Conservation (phyloP, 2,329 filamentous ascomycete species). For the Phyllosticta ampelicida region DNA sequence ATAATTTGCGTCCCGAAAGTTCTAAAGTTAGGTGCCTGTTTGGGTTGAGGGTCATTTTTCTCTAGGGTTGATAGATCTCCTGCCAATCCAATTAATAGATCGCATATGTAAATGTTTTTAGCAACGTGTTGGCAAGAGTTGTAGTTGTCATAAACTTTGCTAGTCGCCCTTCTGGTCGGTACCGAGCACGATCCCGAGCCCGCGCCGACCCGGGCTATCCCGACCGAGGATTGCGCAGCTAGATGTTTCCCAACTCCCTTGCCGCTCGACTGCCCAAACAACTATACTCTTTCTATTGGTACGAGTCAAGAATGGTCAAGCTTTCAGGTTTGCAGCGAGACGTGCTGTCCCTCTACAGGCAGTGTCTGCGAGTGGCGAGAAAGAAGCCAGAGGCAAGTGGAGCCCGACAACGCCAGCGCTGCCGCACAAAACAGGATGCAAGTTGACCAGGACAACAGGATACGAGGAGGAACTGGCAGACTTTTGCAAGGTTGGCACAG, state of each 20-base stretch:
- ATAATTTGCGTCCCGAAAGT: too few relatives aligned
- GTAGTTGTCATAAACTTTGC: neutral
- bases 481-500: conserved; percentile 47
- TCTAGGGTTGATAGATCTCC: too few relatives aligned
- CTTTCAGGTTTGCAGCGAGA: conserved; percentile 85
- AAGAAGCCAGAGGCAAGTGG: conserved; percentile 62
- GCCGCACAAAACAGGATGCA: conserved; percentile 13
- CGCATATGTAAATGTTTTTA: neutral
- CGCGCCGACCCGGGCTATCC: neutral
- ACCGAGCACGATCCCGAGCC: neutral
- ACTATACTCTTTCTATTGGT: neutral
- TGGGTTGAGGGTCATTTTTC: too few relatives aligned
- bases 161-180: neutral
- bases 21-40: too few relatives aligned
- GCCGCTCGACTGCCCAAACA: neutral
- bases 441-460: conserved; percentile 32
- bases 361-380: conserved; percentile 69
- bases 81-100: too few relatives aligned
- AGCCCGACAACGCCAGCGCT: conserved; percentile 24
- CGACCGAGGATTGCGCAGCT: neutral
- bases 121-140: neutral
- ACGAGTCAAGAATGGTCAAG: conserved; percentile 29
- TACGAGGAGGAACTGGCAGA: conserved; percentile 50
- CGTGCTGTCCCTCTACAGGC: conserved; percentile 75
- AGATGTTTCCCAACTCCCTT: neutral